Evolutionary conservation across 495 filamentous ascomycete genomes (phyloP).

Genomic region (Neurospora sp.): DNA sequence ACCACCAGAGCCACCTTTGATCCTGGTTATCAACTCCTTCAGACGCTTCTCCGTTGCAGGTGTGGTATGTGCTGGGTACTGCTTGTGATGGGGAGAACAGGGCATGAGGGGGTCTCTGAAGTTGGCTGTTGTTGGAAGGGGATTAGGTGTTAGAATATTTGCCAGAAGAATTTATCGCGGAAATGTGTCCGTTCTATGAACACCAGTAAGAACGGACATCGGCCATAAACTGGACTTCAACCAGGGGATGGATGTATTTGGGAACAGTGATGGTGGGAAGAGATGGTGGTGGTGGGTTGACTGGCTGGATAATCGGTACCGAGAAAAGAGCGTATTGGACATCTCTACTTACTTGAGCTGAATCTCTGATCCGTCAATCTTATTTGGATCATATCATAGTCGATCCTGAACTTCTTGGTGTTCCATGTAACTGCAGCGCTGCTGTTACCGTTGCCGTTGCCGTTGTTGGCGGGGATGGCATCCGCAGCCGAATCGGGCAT

Average conservation of each 20-base stretch:
- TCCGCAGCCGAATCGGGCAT: conserved; percentile 12
- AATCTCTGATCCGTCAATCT: conserved; percentile 31
- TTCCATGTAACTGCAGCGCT: conserved; percentile 13
- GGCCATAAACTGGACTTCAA: background rate
- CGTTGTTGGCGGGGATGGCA: background rate
- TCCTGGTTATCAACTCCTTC: conserved; percentile 19
- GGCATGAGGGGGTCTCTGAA: conserved; percentile 33
- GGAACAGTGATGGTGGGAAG: background rate
- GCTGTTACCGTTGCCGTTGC: background rate
- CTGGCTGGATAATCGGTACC: background rate
- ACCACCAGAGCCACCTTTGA: conserved; percentile 9
- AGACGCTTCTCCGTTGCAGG: conserved; percentile 24
- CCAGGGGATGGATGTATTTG: background rate
- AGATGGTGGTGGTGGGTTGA: background rate
- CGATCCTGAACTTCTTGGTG: conserved; percentile 38
- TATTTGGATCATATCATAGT: conserved; percentile 33
- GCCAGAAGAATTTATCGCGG: background rate
- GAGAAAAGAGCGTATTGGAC: background rate
- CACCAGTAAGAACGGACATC: background rate
- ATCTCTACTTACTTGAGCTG: conserved; percentile 25
- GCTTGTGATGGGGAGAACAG: conserved; percentile 16
- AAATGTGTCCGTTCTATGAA: background rate
- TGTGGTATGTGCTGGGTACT: conserved; percentile 24
- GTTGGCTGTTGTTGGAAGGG: conserved; percentile 15
- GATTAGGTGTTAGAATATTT: background rate